phyloP scores from a whole-genome alignment of 1,139 yeast genomes.

The Taphrina communis region DNA sequence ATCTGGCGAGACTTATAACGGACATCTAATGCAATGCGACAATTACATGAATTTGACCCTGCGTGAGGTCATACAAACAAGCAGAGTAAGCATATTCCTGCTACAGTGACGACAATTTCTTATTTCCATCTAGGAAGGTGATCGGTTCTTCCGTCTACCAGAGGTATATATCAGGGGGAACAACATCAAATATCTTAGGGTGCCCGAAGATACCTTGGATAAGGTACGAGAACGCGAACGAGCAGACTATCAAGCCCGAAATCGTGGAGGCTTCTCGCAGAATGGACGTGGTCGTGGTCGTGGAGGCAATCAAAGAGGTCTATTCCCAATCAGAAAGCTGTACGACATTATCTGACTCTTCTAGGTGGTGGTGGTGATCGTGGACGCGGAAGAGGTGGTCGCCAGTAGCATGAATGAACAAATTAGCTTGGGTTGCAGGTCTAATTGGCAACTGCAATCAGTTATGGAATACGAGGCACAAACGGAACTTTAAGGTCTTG shows the following conservation, averaged over 20 bases:
- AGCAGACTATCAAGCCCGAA: slow-evolving; percentile 56
- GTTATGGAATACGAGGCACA: not conserved
- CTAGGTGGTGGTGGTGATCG: slow-evolving; percentile 46
- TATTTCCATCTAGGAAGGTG: slow-evolving; percentile 57
- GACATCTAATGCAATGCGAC: slow-evolving; percentile 84
- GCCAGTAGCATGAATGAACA: not conserved
- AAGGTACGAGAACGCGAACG: slow-evolving; percentile 76
- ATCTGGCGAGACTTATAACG: slow-evolving; percentile 87
- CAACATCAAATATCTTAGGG: slow-evolving; percentile 70
- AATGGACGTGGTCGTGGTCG: slow-evolving; percentile 41
- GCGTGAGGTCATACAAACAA: slow-evolving; percentile 75
- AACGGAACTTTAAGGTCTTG: not conserved
- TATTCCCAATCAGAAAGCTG: not conserved
- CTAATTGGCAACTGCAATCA: slow-evolving; percentile 16
- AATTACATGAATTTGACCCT: slow-evolving; percentile 95
- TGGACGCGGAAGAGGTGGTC: slow-evolving; percentile 44
- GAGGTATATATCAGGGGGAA: slow-evolving; percentile 88
- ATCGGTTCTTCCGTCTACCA: slow-evolving; percentile 67
- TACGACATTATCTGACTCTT: slow-evolving; percentile 46
- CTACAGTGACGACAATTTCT: not conserved
- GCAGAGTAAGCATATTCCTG: slow-evolving; percentile 52
- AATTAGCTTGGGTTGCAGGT: not conserved
- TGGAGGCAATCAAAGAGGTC: slow-evolving; percentile 39
- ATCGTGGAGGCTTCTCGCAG: slow-evolving; percentile 52
- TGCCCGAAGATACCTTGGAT: slow-evolving; percentile 61